phyloP scores from a whole-genome alignment of 2,329 filamentous ascomycete species.

The Fusarium tanahbumbuense region DNA sequence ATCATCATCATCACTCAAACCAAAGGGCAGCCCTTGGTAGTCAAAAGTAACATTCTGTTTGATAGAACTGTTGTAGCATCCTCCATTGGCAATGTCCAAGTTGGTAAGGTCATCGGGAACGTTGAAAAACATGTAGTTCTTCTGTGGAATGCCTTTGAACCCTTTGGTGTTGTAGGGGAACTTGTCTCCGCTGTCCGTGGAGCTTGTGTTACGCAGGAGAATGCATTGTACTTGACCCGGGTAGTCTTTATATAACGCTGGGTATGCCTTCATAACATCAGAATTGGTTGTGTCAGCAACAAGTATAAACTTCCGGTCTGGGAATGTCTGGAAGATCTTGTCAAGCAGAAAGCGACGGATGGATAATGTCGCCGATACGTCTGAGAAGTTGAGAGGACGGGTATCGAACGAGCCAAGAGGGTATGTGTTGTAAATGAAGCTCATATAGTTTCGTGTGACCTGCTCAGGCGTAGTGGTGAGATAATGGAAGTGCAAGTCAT shows the following conservation, averaged over 20 bases:
- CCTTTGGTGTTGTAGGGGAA: conserved; percentile 82
- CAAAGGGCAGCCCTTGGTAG: conserved; percentile 69
- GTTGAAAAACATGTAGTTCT: conserved; percentile 83
- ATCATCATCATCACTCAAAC: conserved; percentile 49
- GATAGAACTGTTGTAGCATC: conserved; percentile 74
- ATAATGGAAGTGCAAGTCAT: conserved; percentile 82
- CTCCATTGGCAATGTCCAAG: conserved; percentile 74
- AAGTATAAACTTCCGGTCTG: conserved; percentile 78
- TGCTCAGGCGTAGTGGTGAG: conserved; percentile 85
- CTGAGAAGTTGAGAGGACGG: conserved; percentile 82
- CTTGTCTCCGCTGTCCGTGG: conserved; percentile 73
- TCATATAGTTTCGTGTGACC: conserved; percentile 81
- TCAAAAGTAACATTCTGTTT: conserved; percentile 78
- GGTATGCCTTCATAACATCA: conserved; percentile 77
- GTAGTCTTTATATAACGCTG: conserved; percentile 71
- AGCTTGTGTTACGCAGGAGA: conserved; percentile 77
- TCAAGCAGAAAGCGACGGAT: conserved; percentile 77
- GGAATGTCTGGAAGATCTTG: conserved; percentile 80
- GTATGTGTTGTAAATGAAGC: conserved; percentile 82
- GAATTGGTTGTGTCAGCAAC: conserved; percentile 81
- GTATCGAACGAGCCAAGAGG: conserved; percentile 83
- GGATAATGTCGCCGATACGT: conserved; percentile 75
- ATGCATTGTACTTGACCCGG: conserved; percentile 82
- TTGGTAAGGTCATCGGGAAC: conserved; percentile 74
- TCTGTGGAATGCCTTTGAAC: conserved; percentile 74